phyloP scores from a whole-genome alignment of 306 rosid species.

The Cucurbita maxima region DNA sequence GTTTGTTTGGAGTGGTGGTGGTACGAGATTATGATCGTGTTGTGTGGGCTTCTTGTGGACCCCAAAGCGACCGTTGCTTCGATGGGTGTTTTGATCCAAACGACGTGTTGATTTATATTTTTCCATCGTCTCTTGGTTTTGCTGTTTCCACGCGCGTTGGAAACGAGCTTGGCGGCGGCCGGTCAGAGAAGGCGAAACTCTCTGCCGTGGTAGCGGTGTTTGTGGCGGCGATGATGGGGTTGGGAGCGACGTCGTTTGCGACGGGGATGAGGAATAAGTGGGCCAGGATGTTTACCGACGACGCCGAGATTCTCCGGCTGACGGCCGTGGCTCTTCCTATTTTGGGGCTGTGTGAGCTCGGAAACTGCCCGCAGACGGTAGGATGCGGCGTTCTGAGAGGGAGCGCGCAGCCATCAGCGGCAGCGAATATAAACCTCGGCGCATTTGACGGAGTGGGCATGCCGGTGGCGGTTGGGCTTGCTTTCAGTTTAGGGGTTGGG shows the following conservation, averaged over 20 bases:
- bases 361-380: conserved; percentile 93
- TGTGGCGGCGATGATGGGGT: conserved; percentile 43
- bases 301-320: conserved; percentile 38
- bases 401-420: conserved; percentile 67
- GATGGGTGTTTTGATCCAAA: conserved; percentile 83
- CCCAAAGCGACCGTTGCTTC: conserved; percentile 80
- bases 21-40: conserved; percentile 92
- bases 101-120: conserved; percentile 70
- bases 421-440: conserved; percentile 69
- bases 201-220: conserved; percentile 49
- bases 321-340: conserved; percentile 66
- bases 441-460: conserved; percentile 82
- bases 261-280: conserved; percentile 40
- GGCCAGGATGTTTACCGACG: conserved; percentile 62
- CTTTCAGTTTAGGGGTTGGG: conserved; percentile 44
- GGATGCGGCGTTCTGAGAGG: conserved; percentile 82
- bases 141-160: conserved; percentile 89
- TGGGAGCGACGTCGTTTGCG: conserved; percentile 45
- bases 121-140: conserved; percentile 65
- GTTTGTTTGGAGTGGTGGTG: conserved; percentile 99
- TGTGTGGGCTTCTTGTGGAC: conserved; percentile 65
- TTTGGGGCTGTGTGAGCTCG: conserved; percentile 84
- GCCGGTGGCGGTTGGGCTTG: conserved; percentile 85
- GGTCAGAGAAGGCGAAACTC: conserved; percentile 24
- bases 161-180: conserved; percentile 57